Evolutionary conservation across 768 basidiomycete genomes (phyloP).

Genomic region (Boletus fagicola): DNA sequence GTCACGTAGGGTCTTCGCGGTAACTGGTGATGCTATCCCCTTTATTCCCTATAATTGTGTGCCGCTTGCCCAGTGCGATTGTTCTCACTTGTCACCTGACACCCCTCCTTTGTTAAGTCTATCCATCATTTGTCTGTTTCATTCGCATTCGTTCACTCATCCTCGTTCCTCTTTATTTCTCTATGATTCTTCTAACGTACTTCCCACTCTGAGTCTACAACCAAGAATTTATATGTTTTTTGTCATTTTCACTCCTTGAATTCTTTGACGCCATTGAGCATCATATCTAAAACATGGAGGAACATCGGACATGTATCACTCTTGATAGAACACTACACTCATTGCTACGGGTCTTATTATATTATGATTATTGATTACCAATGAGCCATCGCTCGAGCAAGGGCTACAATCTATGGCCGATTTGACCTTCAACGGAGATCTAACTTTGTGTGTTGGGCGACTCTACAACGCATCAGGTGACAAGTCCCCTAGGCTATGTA

Average conservation of each 20-base stretch:
- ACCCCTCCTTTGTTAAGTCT: slow-evolving; percentile 13
- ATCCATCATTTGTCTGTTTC: slow-evolving; percentile 13
- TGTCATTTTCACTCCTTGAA: slow-evolving; percentile 13
- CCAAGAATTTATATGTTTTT: slow-evolving; percentile 4
- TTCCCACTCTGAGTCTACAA: slow-evolving; percentile 3
- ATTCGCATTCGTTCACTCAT: slow-evolving; percentile 25
- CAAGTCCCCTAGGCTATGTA: slow-evolving; percentile 61
- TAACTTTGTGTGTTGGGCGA: neutral
- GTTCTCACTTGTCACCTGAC: slow-evolving; percentile 7
- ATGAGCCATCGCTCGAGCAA: neutral
- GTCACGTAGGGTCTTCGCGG: slow-evolving; percentile 53
- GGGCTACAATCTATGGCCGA: neutral
- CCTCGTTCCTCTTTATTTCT: slow-evolving; percentile 4
- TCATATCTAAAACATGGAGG: slow-evolving; percentile 35
- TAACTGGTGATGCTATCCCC: slow-evolving; percentile 1
- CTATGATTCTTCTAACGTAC: slow-evolving; percentile 21
- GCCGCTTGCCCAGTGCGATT: slow-evolving; percentile 8
- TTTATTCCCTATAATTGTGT: neutral
- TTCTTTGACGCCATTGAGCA: slow-evolving; percentile 20
- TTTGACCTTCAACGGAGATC: neutral
- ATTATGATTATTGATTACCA: slow-evolving; percentile 26
- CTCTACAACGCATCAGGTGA: slow-evolving; percentile 67
- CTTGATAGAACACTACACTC: slow-evolving; percentile 36
- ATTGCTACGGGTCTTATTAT: slow-evolving; percentile 33
- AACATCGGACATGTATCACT: slow-evolving; percentile 36